Conservation (phyloP, 176 grass and related monocot species). For the Phoenix dactylifera region DNA sequence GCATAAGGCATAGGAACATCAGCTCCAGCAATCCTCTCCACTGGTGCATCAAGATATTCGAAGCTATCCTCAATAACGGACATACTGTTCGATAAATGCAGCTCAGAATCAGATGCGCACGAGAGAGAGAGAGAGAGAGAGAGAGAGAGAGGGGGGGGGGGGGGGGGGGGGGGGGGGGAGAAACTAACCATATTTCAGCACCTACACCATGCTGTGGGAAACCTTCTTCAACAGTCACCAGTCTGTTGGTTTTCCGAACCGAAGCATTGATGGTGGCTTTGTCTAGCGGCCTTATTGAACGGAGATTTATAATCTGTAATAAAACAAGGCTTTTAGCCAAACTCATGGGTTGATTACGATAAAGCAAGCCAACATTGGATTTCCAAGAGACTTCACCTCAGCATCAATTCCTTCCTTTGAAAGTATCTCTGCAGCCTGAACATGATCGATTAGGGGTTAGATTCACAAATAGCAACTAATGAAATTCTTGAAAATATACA, state of each 20-base stretch:
- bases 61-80: constrained; percentile 87
- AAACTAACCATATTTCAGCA: constrained; percentile 78
- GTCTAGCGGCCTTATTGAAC: constrained; percentile 81
- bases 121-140: background rate
- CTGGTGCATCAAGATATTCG: constrained; percentile 83
- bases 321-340: constrained; percentile 10
- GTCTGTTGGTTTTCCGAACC: constrained; percentile 90
- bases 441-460: constrained; percentile 4
- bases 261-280: constrained; percentile 78
- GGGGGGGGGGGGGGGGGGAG: background rate
- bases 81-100: constrained; percentile 39
- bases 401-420: constrained; percentile 91
- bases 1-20: constrained; percentile 97
- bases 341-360: too few relatives aligned
- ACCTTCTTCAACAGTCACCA: constrained; percentile 81
- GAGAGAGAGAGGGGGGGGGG: background rate
- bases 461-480: background rate
- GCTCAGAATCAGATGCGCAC: background rate
- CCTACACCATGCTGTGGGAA: constrained; percentile 92
- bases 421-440: constrained; percentile 84
- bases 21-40: constrained; percentile 88
- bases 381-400: constrained; percentile 51
- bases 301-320: constrained; percentile 87
- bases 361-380: too few relatives aligned
- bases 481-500: too few relatives aligned